Evolutionary conservation across 306 rosid genomes (phyloP).

Genomic region (Prunus mira): DNA sequence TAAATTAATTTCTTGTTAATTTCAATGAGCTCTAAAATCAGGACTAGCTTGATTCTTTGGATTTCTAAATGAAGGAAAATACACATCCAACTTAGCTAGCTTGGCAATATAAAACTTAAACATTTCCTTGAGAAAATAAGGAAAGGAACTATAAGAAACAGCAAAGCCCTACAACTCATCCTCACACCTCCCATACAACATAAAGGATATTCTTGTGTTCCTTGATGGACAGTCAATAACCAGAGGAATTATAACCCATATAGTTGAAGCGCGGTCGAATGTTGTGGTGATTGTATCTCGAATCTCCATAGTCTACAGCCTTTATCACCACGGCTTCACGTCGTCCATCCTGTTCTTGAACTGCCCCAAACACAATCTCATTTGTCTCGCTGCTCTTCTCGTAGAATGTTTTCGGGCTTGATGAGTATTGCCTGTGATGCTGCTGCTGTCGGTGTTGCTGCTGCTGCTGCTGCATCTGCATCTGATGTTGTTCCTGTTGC

Average conservation of each 20-base stretch:
- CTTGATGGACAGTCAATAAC: conserved; percentile 42
- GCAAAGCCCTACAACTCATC: conserved; percentile 2
- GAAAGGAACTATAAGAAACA: not conserved
- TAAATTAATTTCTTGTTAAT: not conserved
- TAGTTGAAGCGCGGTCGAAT: conserved; percentile 68
- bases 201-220: not conserved
- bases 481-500: conserved; percentile 49
- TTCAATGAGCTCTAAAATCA: not conserved
- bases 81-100: not conserved
- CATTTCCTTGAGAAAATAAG: conserved; percentile 8
- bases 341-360: conserved; percentile 84
- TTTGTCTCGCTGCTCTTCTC: conserved; percentile 75
- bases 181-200: conserved; percentile 3
- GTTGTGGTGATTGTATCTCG: conserved; percentile 62
- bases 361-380: conserved; percentile 96
- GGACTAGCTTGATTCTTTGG: conserved; percentile 13
- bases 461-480: conserved; percentile 23
- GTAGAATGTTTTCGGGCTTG: conserved; percentile 58
- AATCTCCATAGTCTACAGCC: conserved; percentile 84
- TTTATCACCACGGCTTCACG: conserved; percentile 87
- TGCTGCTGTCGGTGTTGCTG: conserved; percentile 52
- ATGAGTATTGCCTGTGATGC: conserved; percentile 59
- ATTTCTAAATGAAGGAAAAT: conserved; percentile 9
- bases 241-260: conserved; percentile 50
- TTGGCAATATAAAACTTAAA: not conserved